Evolutionary conservation across 306 rosid species (phyloP).

Genomic region (Trichosanthes cucumerina): DNA sequence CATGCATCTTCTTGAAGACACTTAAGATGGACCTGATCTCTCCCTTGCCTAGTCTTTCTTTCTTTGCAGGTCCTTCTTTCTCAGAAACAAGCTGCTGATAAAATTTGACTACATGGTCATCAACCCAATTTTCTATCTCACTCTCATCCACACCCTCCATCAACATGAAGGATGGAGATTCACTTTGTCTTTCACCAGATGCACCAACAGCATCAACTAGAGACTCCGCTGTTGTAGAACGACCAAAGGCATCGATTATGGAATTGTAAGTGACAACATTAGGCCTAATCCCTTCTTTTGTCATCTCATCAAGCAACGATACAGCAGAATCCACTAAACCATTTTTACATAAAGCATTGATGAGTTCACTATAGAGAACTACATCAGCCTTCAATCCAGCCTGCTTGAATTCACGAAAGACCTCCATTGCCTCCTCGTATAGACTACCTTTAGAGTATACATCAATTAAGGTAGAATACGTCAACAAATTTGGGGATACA

Average conservation of each 20-base stretch:
- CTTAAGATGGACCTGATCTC: constrained; percentile 44
- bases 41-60: constrained; percentile 29
- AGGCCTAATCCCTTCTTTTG: constrained; percentile 65
- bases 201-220: constrained; percentile 16
- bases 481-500: constrained; percentile 48
- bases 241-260: constrained; percentile 68
- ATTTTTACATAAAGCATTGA: constrained; percentile 72
- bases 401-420: constrained; percentile 52
- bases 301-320: constrained; percentile 83
- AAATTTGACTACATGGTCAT: constrained; percentile 26
- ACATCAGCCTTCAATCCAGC: constrained; percentile 75
- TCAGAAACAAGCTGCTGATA: constrained; percentile 52
- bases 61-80: constrained; percentile 35
- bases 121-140: constrained; percentile 12
- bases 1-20: constrained; percentile 67
- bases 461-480: constrained; percentile 80
- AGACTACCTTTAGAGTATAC: constrained; percentile 70
- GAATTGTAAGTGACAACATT: constrained; percentile 88
- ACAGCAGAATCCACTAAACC: constrained; percentile 62
- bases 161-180: constrained; percentile 15
- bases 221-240: constrained; percentile 26
- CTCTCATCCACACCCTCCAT: constrained; percentile 9
- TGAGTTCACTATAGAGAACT: constrained; percentile 76
- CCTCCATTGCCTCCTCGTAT: constrained; percentile 57
- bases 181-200: constrained; percentile 11